A percentile compares a stretch with the other conserved stretches of the same genome.
Conservation (phyloP, 495 filamentous ascomycete genomes). For the Xylaria grammica region DNA sequence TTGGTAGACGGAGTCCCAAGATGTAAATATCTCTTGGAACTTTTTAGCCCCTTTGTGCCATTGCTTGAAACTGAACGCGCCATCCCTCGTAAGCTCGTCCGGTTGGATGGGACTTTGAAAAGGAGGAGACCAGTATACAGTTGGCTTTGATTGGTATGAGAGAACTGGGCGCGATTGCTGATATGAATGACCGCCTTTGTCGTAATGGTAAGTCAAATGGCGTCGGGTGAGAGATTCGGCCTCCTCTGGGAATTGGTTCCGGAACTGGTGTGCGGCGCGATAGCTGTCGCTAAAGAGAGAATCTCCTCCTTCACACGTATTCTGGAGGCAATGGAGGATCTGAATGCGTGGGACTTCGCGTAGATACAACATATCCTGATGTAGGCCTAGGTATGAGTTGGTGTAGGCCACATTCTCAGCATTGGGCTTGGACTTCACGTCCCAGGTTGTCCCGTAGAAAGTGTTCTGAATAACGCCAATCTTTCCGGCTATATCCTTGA, state of each 20-base stretch:
- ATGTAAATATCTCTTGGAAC: conserved; percentile 57
- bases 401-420: conserved; percentile 95
- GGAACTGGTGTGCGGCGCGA: conserved; percentile 59
- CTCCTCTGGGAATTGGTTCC: conserved; percentile 28
- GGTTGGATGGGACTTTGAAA: conserved; percentile 39
- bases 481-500: conserved; percentile 68
- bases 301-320: conserved; percentile 75
- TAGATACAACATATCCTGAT: conserved; percentile 95
- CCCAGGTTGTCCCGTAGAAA: conserved; percentile 90
- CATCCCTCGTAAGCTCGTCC: background rate
- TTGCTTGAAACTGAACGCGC: conserved; percentile 5
- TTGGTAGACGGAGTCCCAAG: conserved; percentile 62
- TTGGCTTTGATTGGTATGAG: conserved; percentile 16
- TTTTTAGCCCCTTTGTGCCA: conserved; percentile 48
- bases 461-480: conserved; percentile 79
- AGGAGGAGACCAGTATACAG: conserved; percentile 69
- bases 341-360: conserved; percentile 77
- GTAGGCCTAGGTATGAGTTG: conserved; percentile 73
- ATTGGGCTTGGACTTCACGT: conserved; percentile 75
- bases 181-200: conserved; percentile 67
- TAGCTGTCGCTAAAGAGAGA: conserved; percentile 81
- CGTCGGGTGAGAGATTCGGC: conserved; percentile 46
- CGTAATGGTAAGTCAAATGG: conserved; percentile 70
- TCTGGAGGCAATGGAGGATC: conserved; percentile 83
- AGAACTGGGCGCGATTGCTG: conserved; percentile 60